Base-by-base conservation (phyloP, 2,329 filamentous ascomycete species). In the Coniochaeta sp. region DNA sequence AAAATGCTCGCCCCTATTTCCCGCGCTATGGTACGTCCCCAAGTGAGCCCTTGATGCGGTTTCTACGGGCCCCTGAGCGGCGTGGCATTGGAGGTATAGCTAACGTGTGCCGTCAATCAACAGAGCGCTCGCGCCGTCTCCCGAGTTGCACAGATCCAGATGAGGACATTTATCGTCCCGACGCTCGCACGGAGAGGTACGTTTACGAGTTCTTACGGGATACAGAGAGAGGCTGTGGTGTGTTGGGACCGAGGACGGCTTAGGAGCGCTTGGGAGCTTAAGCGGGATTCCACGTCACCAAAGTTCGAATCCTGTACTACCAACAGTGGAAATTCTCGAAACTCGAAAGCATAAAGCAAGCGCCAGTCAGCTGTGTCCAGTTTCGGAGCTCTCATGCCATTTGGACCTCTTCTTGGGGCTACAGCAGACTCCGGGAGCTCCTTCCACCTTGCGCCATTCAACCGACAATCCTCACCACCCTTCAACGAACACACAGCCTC, bases 131-230 rank as follows among this genome's bases (percentile, higher is more conserved):
- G 77, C 71, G 76, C 76, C 72, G 74, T 78, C 72, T 76, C 77
- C 73, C 74, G 80, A 72, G 71, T 79, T 70, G 77, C 79, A 76
- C 34, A 58, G 36, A 60, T 62, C 71, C 79, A 80, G 72, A 74
- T 76, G 71, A 80, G 83, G 72, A 77, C 77, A 70, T 85, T 85
- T 73, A 83, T 85, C 69, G 81, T 79, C 69, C 83, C 83, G 64
- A 85, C 83, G 59, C 78, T 84, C 67, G 82, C 82, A 65, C 79
- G 83, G 73, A 79, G 82, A 81, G 83, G 83, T 86, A 81, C 75
- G 83, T 76, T 52, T 11, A 52, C 12, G 24, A 16, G 31, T 28
- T 52, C 11, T 1, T 28, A 52, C 47, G 8, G 14, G 14, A n/a
- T 31, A 31, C 28, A n/a, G 17, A 34, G 57, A 47, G 40, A 50